A percentile compares a stretch with the other conserved stretches of the same genome.
These are phyloP conservation scores for Antarctomyces pellizariae DNA, from an alignment of 495 filamentous ascomycete species.

Conservation along the genomic window DNA sequence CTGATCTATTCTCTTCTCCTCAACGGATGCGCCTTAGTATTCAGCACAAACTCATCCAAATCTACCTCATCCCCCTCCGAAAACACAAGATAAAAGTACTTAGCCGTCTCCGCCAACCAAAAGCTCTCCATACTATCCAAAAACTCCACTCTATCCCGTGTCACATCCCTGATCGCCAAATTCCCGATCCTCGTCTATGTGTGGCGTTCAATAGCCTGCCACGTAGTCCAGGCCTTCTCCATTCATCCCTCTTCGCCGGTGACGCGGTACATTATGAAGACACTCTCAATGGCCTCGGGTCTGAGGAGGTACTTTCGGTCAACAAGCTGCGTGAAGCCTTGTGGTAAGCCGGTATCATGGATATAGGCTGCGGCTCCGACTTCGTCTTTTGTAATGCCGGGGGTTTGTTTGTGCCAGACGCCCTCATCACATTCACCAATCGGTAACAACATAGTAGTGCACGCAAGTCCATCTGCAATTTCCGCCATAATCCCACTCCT, in stretches of 20 bases:
- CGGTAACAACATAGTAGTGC: too few relatives aligned
- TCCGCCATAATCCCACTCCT: constrained; percentile 81
- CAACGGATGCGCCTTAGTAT: constrained; percentile 60
- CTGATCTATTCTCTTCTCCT: too few relatives aligned
- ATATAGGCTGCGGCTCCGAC: too few relatives aligned
- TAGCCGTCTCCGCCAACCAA: constrained; percentile 61
- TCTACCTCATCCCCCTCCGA: constrained; percentile 41
- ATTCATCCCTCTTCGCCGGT: constrained; percentile 28
- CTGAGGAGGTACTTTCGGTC: constrained; percentile 45
- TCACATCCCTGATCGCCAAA: constrained; percentile 19
- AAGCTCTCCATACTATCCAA: constrained; percentile 36
- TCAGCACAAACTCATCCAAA: constrained; percentile 29
- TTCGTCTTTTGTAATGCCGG: too few relatives aligned
- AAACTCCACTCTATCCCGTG: constrained; percentile 11
- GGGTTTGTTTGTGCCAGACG: too few relatives aligned
- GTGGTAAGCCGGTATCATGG: too few relatives aligned
- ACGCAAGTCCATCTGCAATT: constrained; percentile 13
- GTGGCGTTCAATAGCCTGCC: constrained; percentile 19
- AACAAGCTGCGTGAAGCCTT: constrained; percentile 31
- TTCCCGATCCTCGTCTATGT: constrained; percentile 22
- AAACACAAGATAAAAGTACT: constrained; percentile 87
- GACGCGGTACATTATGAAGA: constrained; percentile 37
- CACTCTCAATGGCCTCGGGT: constrained; percentile 39
- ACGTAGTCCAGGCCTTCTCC: constrained; percentile 41
- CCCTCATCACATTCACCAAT: too few relatives aligned